Evolutionary conservation across 2,329 filamentous ascomycete genomes (phyloP).

Genomic region (Colletotrichum musae): DNA sequence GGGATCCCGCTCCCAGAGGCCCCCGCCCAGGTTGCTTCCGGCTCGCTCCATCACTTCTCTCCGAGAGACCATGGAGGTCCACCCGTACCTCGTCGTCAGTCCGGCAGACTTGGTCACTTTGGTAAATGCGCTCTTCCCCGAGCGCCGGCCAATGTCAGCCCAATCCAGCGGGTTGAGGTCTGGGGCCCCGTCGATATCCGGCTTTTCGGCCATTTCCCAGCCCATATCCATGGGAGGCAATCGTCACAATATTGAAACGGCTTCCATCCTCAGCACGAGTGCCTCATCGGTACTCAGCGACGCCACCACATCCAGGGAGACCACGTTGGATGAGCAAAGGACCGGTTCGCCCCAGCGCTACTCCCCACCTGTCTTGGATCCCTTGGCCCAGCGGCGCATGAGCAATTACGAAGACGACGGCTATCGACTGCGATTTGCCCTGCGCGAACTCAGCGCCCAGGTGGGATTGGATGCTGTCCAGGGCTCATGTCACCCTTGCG

Average conservation of each 20-base stretch:
- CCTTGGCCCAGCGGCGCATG: constrained; percentile 58
- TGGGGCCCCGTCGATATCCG: constrained; percentile 77
- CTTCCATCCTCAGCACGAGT: constrained; percentile 80
- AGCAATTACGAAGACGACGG: constrained; percentile 75
- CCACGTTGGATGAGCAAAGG: constrained; percentile 70
- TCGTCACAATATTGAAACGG: constrained; percentile 73
- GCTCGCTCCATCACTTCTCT: constrained; percentile 81
- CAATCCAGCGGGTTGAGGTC: constrained; percentile 75
- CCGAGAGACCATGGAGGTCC: constrained; percentile 82
- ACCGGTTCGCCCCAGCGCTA: constrained; percentile 67
- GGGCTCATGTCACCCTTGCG: constrained; percentile 82
- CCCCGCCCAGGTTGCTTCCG: constrained; percentile 73
- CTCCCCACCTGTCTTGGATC: constrained; percentile 66
- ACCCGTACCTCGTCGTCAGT: constrained; percentile 84
- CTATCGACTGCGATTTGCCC: constrained; percentile 74
- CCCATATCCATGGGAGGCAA: constrained; percentile 73
- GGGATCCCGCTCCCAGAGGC: constrained; percentile 63
- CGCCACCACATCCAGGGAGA: constrained; percentile 75
- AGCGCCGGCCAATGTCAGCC: constrained; percentile 75
- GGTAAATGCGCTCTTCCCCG: constrained; percentile 87
- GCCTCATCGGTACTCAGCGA: constrained; percentile 81
- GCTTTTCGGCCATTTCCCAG: constrained; percentile 77
- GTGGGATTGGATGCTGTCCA: constrained; percentile 75
- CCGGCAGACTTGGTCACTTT: constrained; percentile 84
- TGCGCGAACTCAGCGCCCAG: constrained; percentile 79